phyloP scores from a whole-genome alignment of 2,329 filamentous ascomycete species.

The Exserohilum turcica region DNA sequence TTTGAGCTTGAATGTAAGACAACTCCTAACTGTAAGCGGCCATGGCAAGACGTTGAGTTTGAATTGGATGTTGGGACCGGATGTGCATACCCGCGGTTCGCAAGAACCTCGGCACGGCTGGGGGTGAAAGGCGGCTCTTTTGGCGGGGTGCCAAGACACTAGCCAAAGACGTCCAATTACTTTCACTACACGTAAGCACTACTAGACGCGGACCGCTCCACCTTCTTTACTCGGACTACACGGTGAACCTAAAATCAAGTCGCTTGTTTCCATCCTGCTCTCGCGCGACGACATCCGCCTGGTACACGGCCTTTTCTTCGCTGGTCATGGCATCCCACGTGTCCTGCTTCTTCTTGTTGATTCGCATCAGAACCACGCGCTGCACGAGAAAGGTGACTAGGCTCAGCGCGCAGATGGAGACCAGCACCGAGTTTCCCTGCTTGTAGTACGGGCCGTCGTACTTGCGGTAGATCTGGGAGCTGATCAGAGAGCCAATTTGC shows the following conservation, averaged over 20 bases:
- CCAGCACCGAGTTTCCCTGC: conserved; percentile 58
- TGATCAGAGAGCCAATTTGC: conserved; percentile 49
- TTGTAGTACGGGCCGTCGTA: conserved; percentile 61
- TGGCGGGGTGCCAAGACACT: not conserved
- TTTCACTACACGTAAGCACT: not conserved
- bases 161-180: not conserved
- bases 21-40: not conserved
- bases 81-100: not conserved
- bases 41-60: not conserved
- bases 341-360: conserved; percentile 47
- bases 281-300: conserved; percentile 43
- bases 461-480: conserved; percentile 56
- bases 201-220: not conserved
- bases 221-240: conserved; percentile 12
- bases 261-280: conserved; percentile 48
- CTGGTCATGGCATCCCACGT: conserved; percentile 57
- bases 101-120: not conserved
- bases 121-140: not conserved
- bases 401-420: conserved; percentile 57
- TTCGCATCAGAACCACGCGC: conserved; percentile 48
- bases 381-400: conserved; percentile 56
- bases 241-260: conserved; percentile 48
- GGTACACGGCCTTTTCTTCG: conserved; percentile 57
- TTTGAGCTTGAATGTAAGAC: not conserved
- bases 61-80: not conserved